A percentile compares a stretch with the other conserved stretches of the same genome.
These are phyloP conservation scores for Crithidia bombi DNA, from an alignment of 208 protist genomes.

Conservation along the genomic window DNA sequence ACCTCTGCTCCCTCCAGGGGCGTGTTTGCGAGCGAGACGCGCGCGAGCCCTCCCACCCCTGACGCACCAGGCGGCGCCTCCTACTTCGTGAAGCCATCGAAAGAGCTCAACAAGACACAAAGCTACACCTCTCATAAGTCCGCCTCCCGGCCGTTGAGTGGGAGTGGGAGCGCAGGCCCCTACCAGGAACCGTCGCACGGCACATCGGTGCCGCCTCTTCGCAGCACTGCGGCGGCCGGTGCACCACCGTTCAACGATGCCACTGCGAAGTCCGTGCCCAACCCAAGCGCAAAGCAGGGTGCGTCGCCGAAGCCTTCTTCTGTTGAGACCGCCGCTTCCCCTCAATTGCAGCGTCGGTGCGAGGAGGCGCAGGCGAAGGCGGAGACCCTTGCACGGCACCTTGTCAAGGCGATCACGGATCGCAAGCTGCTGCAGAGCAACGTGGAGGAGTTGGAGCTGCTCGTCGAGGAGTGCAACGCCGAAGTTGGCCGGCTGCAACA, in stretches of 20 bases:
- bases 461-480: slow-evolving; percentile 62
- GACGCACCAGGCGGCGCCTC: neutral
- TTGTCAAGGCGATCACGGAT: slow-evolving; percentile 80
- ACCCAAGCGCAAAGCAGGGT: neutral
- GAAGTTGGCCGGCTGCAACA: slow-evolving; percentile 68
- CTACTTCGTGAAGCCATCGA: neutral
- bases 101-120: neutral
- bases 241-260: neutral
- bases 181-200: neutral
- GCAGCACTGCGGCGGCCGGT: neutral
- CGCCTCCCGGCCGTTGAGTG: neutral
- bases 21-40: neutral
- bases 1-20: neutral
- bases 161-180: neutral
- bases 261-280: neutral
- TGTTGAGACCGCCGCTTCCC: neutral
- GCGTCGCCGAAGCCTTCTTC: neutral
- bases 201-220: neutral
- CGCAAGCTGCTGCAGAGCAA: slow-evolving; percentile 61
- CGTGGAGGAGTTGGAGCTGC: slow-evolving; percentile 61
- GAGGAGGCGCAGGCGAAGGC: slow-evolving; percentile 68
- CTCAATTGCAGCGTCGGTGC: slow-evolving; percentile 39
- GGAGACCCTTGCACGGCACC: slow-evolving; percentile 78
- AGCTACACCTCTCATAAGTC: neutral
- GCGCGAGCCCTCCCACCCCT: neutral